Base-by-base conservation (phyloP, 2,329 filamentous ascomycete species). In the Phialocephala sp. region DNA sequence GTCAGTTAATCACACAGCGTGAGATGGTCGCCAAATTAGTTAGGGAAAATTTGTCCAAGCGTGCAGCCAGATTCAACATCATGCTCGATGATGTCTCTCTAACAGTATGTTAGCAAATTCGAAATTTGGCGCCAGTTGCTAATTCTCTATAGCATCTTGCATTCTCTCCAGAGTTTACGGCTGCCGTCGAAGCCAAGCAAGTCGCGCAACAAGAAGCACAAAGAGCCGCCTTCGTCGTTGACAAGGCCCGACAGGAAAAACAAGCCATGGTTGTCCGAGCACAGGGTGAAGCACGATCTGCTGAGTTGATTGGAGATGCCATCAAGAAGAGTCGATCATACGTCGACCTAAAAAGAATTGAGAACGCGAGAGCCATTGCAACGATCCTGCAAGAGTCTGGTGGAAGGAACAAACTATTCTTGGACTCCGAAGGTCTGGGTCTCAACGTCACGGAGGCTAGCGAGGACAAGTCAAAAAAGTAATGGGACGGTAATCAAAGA, bases 241-340 rank as follows among this genome's bases (percentile, higher is more conserved):
- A 99, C 89, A 97, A 98, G 84, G 95, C 95, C 62, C 90, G 95
- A 72, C 95, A 99, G 82, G 95, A 99, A 87, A 99, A 99, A 86
- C 95, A 99, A 83, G 95, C 95, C 74, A 97, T 94, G 84, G 93
- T 99, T 63, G 95, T 99, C 77, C 93, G 93, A 82, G 95, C 95
- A 4, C 95, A 98, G 88, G 95, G 95, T 93, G 95, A 99, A 83
- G 95, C 95, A 59, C 92, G 95, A 72, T 98, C 95, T 45, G 95
- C 95, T 56, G 94, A 99, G 82, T 89, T 99, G 70, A 97, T 99
- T 76, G 95, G 95, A 80, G 95, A 99, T 61, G 95, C 95, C 68
- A 97, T 99, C 89, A 99, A 98, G 92, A 99, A 98, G 91, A 96
- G 87, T 84, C 91, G 94, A 82, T 91, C 93, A 71, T 99, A 99